Evolutionary conservation across 228 moss, liverwort and hornwort genomes (phyloP).

Genomic region (Sphagnum fallax): DNA sequence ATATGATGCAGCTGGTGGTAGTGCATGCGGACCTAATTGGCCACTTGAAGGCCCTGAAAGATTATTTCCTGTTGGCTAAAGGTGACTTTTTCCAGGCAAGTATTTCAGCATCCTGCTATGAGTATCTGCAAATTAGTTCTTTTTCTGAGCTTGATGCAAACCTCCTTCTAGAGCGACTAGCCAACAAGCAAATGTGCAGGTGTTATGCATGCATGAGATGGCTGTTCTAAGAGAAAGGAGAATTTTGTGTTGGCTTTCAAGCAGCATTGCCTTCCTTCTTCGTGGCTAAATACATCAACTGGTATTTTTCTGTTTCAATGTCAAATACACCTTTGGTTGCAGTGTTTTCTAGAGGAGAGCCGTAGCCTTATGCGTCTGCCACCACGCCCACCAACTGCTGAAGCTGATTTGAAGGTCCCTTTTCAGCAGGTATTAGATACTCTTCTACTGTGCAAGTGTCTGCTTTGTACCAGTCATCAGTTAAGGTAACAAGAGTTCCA

Average conservation of each 20-base stretch:
- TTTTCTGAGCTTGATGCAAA: too few relatives aligned
- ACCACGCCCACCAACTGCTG: constrained; percentile 88
- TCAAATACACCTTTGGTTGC: constrained; percentile 8
- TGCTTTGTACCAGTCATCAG: background rate
- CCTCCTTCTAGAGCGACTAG: background rate
- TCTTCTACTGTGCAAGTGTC: background rate
- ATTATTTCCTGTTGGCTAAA: constrained; percentile 97
- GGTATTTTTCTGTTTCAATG: too few relatives aligned
- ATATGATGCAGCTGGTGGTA: constrained; percentile 75
- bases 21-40: constrained; percentile 97
- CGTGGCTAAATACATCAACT: too few relatives aligned
- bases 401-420: constrained; percentile 94
- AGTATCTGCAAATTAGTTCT: too few relatives aligned
- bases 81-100: constrained; percentile 99
- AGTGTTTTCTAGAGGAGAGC: constrained; percentile 99
- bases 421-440: constrained; percentile 77
- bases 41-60: constrained; percentile 93
- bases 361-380: constrained; percentile 90
- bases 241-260: too few relatives aligned
- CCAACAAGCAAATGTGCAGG: background rate
- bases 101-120: background rate
- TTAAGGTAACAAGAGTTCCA: background rate
- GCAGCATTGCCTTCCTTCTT: too few relatives aligned
- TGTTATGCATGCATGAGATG: background rate
- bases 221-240: background rate